Evolutionary conservation across 306 rosid genomes (phyloP).

Genomic region (Astragalus glycyphyllos): DNA sequence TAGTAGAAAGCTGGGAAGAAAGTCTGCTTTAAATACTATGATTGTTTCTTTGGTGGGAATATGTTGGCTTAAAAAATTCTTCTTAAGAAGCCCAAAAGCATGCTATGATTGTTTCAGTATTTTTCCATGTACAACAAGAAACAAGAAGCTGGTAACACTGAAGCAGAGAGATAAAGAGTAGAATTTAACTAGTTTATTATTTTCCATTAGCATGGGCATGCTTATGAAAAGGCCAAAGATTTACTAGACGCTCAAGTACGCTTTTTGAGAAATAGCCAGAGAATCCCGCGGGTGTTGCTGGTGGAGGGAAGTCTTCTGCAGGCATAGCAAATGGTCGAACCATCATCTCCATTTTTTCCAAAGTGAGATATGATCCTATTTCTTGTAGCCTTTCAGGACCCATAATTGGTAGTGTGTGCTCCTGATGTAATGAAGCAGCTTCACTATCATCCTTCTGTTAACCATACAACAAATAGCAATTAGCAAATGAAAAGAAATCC

Average conservation of each 20-base stretch:
- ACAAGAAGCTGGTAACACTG: constrained; percentile 1
- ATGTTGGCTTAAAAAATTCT: constrained; percentile 1
- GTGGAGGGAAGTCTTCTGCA: constrained; percentile 97
- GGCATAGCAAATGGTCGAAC: constrained; percentile 93
- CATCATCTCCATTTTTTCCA: constrained; percentile 89
- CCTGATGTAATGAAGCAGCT: constrained; percentile 86
- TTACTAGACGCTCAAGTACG: constrained; percentile 89
- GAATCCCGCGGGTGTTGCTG: constrained; percentile 86
- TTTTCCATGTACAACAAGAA: constrained; percentile 30
- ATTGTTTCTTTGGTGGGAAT: constrained; percentile 7
- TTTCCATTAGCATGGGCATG: constrained; percentile 67
- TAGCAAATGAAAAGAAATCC: constrained; percentile 18
- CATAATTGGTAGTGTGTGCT: constrained; percentile 92
- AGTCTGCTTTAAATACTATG: background rate
- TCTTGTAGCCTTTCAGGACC: constrained; percentile 99
- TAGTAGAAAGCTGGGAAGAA: background rate
- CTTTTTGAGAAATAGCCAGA: constrained; percentile 91
- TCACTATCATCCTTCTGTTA: constrained; percentile 75
- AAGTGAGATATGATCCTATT: constrained; percentile 80
- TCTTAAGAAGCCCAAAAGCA: constrained; percentile 36
- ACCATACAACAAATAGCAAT: constrained; percentile 37
- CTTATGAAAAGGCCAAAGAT: constrained; percentile 96
- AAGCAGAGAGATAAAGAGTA: constrained; percentile 10
- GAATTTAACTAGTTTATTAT: constrained; percentile 44
- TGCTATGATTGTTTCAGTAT: constrained; percentile 35